Evolutionary conservation across 805 yeast genomes (phyloP).

Genomic region (Ogataea paraovalis): DNA sequence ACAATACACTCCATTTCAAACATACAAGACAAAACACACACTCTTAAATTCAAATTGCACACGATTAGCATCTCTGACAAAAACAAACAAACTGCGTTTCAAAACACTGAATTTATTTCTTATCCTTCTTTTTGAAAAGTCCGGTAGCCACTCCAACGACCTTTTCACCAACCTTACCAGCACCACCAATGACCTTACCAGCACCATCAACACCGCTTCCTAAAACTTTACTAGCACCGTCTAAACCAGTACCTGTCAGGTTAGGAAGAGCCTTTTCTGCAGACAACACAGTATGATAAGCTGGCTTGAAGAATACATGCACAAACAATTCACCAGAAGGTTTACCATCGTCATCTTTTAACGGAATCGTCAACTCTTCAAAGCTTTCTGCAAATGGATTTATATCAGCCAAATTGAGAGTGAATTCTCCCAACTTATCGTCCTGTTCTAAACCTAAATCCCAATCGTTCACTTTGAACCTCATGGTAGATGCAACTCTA

Average conservation of each 20-base stretch:
- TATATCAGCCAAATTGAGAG: conserved; percentile 53
- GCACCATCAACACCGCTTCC: conserved; percentile 40
- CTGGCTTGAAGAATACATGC: conserved; percentile 63
- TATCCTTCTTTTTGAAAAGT: conserved; percentile 25
- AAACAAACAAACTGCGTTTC: background rate
- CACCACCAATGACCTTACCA: conserved; percentile 40
- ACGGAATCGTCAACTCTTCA: conserved; percentile 48
- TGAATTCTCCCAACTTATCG: conserved; percentile 71
- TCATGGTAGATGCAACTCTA: conserved; percentile 56
- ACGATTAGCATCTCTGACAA: no score
- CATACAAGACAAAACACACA: background rate
- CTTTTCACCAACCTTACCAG: conserved; percentile 54
- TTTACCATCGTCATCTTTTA: conserved; percentile 43
- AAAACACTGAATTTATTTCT: background rate
- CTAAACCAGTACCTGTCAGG: conserved; percentile 37
- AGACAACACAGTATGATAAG: conserved; percentile 44
- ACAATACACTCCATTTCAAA: background rate
- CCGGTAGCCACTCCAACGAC: conserved; percentile 45
- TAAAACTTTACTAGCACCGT: conserved; percentile 43
- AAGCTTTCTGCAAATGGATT: conserved; percentile 49
- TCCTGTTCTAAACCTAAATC: conserved; percentile 87
- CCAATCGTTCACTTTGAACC: conserved; percentile 75
- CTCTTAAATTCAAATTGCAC: no score
- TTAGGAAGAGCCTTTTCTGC: conserved; percentile 40
- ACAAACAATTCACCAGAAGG: conserved; percentile 66